Conservation (phyloP, 352 stramenopile genomes). For the Globisporangium spinosum region DNA sequence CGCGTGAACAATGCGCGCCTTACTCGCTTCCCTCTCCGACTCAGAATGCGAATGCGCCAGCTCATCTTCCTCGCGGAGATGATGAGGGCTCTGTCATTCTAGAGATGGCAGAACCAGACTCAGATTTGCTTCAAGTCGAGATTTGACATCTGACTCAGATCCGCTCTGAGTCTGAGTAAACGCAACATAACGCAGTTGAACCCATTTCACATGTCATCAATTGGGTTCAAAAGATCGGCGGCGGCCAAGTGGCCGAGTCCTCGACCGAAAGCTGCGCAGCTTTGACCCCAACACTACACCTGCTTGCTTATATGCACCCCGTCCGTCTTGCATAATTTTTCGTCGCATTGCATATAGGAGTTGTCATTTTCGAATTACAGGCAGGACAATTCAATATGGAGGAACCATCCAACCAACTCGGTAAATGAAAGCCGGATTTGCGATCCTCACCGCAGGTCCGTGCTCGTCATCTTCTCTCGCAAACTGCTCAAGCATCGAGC, state of each 20-base stretch:
- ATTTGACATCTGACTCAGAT: too few relatives aligned
- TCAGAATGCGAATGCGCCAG: constrained; percentile 2
- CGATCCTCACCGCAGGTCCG: constrained; percentile 44
- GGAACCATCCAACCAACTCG: not conserved
- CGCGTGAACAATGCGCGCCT: constrained; percentile 9
- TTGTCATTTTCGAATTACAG: not conserved
- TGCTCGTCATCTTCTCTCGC: constrained; percentile 41
- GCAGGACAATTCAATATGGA: not conserved
- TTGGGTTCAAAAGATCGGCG: too few relatives aligned
- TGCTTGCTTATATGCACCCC: too few relatives aligned
- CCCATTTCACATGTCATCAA: not conserved
- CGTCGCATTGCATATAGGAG: not conserved
- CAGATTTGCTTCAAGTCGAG: not conserved
- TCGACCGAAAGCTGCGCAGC: too few relatives aligned
- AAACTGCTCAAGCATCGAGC: constrained; percentile 53
- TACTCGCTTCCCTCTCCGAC: constrained; percentile 1
- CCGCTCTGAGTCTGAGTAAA: not conserved
- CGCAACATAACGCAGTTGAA: too few relatives aligned
- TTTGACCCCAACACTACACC: too few relatives aligned
- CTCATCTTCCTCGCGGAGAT: constrained; percentile 1
- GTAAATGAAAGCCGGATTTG: not conserved
- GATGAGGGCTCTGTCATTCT: not conserved
- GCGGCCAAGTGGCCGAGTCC: too few relatives aligned
- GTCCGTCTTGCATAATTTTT: not conserved
- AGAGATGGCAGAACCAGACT: not conserved